Evolutionary conservation across 2,329 filamentous ascomycete species (phyloP).

Genomic region (Metarhizium anisopliae): DNA sequence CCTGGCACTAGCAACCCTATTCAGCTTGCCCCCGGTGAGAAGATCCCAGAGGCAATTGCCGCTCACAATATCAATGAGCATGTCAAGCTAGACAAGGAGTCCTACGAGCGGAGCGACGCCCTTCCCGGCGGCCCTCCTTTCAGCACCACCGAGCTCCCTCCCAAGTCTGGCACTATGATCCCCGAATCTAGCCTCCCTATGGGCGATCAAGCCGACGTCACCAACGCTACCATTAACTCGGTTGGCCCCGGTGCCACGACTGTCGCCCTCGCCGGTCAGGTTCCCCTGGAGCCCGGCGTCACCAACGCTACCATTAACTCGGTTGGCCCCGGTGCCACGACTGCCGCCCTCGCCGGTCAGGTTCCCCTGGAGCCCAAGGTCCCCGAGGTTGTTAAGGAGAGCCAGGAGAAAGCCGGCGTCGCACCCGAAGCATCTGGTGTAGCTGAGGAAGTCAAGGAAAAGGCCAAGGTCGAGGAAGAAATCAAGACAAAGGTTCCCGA

Average conservation of each 20-base stretch:
- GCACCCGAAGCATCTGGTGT: slow-evolving; percentile 61
- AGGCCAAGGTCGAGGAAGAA: slow-evolving; percentile 62
- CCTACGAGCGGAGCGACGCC: slow-evolving; percentile 74
- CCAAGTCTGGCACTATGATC: slow-evolving; percentile 56
- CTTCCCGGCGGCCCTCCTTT: slow-evolving; percentile 34
- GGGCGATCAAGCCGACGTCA: slow-evolving; percentile 28
- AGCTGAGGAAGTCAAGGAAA: slow-evolving; percentile 58
- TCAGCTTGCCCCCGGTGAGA: slow-evolving; percentile 68
- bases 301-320: slow-evolving; percentile 31
- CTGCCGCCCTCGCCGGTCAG: slow-evolving; percentile 57
- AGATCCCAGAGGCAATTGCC: slow-evolving; percentile 62
- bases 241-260: slow-evolving; percentile 53
- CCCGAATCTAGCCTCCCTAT: slow-evolving; percentile 78
- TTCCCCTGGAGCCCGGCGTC: slow-evolving; percentile 48
- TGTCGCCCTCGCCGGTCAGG: slow-evolving; percentile 56
- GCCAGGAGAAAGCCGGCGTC: slow-evolving; percentile 56
- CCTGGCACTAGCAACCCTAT: slow-evolving; percentile 69
- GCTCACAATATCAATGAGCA: slow-evolving; percentile 61
- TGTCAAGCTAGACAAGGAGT: slow-evolving; percentile 71
- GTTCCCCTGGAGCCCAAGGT: slow-evolving; percentile 53
- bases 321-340: slow-evolving; percentile 50
- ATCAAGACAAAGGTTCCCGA: slow-evolving; percentile 58
- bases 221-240: slow-evolving; percentile 35
- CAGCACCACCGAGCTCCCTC: slow-evolving; percentile 39
- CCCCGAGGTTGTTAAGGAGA: slow-evolving; percentile 53